phyloP scores from a whole-genome alignment of 2,329 filamentous ascomycete species.

The Ceratocystis cubensis region DNA sequence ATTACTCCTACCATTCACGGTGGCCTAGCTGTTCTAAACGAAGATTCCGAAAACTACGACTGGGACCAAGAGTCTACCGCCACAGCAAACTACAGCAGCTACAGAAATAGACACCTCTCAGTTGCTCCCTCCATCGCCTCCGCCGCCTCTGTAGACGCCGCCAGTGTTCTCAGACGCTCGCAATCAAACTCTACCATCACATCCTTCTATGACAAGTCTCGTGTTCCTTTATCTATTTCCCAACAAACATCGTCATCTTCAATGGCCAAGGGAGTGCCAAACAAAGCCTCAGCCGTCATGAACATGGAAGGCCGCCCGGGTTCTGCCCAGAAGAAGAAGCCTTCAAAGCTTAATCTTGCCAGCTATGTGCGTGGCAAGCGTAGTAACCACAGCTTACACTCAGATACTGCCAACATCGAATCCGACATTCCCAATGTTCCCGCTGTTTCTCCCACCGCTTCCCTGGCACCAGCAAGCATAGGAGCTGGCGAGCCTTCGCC shows the following conservation, averaged over 20 bases:
- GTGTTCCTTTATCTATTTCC: conserved; percentile 43
- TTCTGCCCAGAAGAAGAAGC: conserved; percentile 31
- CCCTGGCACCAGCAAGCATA: conserved; percentile 29
- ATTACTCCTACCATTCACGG: conserved; percentile 4
- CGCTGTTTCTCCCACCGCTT: conserved; percentile 33
- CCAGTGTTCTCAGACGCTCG: conserved; percentile 35
- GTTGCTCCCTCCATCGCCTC: conserved; percentile 22
- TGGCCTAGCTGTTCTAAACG: conserved; percentile 14
- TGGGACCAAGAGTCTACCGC: conserved; percentile 17
- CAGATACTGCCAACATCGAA: conserved; percentile 27
- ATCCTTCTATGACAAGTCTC: conserved; percentile 45
- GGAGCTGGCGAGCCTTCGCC: conserved; percentile 10
- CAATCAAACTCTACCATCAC: conserved; percentile 44
- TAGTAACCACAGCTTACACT: conserved; percentile 27
- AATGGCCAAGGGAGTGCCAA: conserved; percentile 43
- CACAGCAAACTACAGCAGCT: conserved; percentile 11
- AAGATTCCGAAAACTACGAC: conserved; percentile 17
- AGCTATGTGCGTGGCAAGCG: conserved; percentile 26
- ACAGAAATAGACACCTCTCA: conserved; percentile 13
- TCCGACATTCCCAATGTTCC: conserved; percentile 28
- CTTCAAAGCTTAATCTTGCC: conserved; percentile 37
- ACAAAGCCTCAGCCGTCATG: conserved; percentile 36
- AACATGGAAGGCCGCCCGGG: conserved; percentile 32
- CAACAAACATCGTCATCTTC: conserved; percentile 47
- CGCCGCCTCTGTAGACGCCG: conserved; percentile 30